Conservation (phyloP, 2,329 filamentous ascomycete genomes). For the Thyridium curvatum region DNA sequence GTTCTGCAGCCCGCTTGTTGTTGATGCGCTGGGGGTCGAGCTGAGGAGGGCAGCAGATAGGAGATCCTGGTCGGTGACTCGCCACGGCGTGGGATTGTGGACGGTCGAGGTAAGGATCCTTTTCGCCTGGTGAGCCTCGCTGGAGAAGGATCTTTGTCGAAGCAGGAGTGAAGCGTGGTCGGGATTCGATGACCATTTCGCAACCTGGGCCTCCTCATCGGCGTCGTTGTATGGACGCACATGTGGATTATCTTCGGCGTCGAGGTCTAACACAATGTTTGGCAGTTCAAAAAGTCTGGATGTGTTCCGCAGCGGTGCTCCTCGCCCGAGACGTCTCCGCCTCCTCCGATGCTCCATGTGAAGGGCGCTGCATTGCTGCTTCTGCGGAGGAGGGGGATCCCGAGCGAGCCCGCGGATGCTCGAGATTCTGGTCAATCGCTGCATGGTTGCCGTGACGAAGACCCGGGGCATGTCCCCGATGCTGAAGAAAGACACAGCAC, state of each 20-base stretch:
- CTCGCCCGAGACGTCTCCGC: too few species aligned
- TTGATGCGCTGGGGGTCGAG: background rate
- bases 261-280: conserved; percentile 42
- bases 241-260: conserved; percentile 35
- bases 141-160: conserved; percentile 22
- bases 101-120: background rate
- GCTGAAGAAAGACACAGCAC: too few species aligned
- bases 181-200: conserved; percentile 18
- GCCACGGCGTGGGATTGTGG: conserved; percentile 22
- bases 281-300: conserved; percentile 29
- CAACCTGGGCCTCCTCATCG: conserved; percentile 24
- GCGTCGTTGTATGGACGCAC: conserved; percentile 33
- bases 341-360: too few species aligned
- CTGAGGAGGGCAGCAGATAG: conserved; percentile 28
- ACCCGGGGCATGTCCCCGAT: too few species aligned
- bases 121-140: conserved; percentile 10
- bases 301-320: too few species aligned
- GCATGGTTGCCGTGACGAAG: too few species aligned
- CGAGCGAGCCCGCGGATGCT: too few species aligned
- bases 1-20: background rate
- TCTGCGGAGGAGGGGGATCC: too few species aligned
- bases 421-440: too few species aligned
- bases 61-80: conserved; percentile 35
- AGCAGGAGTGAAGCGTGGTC: conserved; percentile 12
- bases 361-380: too few species aligned